Base-by-base conservation (phyloP, 2,329 filamentous ascomycete genomes). In the Lecanosticta acicola region DNA sequence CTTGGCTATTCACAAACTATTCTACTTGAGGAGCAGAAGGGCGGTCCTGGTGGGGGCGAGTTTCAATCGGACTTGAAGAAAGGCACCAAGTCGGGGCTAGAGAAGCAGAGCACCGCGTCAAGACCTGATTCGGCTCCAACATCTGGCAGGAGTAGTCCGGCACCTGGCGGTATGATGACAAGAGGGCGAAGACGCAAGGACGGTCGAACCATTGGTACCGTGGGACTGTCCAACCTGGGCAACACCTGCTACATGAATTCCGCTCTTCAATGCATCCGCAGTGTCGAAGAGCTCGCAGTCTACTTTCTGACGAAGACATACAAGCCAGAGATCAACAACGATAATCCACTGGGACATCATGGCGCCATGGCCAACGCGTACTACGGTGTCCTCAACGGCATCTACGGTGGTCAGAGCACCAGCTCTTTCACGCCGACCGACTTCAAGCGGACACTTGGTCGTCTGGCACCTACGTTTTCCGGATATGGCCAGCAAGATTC, bases 221-320 rank as follows among this genome's bases (percentile, higher is more conserved):
- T 90, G 34, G 93, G 93, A 26, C 72, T 98, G 42, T 81, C 80
- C 53, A 98, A 98, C 61, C 72, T 98, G 11, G 93, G 93, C 39
- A 98, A 98, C 61, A 97, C 93, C 0, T 98, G 93, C 69, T 98
- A 98, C 70, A 96, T 97, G 90, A 97, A 97, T 67, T 95, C 91
- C 17, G 93, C 93, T 8, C 74, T 97, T 44, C 93, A 98, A 65
- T 98, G 93, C 65, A 80, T 98, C 41, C 83, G 91, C 41, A 94
- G 87, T 58, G 89, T 96, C 0, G 87, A 95, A 62, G 93, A 98
- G 67, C 71, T 98, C 53, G 91, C 88, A 3, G 83, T 89, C 60
- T 98, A 95, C 67, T 97, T 98, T 67, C 68, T 96, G 40, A 75
- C 67, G 60, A 64, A 82, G 48, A 78, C 83, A 51, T 89, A 87